A percentile compares a stretch with the other conserved stretches of the same genome.
Conservation (phyloP, 2,329 filamentous ascomycete genomes). For the Waltergamsia citrina region DNA sequence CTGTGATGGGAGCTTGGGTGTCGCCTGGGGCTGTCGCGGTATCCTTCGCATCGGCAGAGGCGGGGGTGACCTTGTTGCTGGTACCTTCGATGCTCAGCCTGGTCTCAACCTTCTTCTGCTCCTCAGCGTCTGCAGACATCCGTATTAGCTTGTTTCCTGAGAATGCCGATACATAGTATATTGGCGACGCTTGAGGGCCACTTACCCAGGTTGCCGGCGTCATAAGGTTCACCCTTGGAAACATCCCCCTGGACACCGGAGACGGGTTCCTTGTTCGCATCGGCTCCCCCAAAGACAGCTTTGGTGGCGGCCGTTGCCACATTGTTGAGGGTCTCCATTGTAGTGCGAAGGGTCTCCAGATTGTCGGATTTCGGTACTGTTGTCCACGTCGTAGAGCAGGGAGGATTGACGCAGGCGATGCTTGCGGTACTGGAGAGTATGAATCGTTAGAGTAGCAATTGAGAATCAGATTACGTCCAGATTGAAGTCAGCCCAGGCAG, state of each 20-base stretch:
- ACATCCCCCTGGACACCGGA: conserved; percentile 63
- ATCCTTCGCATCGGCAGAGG: conserved; percentile 8
- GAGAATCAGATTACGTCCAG: no score
- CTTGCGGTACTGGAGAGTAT: no score
- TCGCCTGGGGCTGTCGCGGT: conserved; percentile 24
- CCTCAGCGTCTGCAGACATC: conserved; percentile 5
- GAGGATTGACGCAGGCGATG: no score
- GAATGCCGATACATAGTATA: no score
- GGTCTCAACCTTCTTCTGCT: conserved; percentile 8
- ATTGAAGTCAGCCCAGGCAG: no score
- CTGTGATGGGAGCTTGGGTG: conserved; percentile 26
- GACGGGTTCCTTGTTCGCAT: conserved; percentile 50
- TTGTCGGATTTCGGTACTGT: no score
- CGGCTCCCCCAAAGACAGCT: conserved; percentile 33
- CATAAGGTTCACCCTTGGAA: conserved; percentile 61
- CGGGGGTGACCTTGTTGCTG: conserved; percentile 6
- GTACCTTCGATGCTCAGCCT: conserved; percentile 3
- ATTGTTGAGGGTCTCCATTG: conserved; percentile 57
- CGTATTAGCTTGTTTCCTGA: no score
- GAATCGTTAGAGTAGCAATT: no score
- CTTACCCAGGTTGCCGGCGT: conserved; percentile 63
- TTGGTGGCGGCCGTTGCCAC: conserved; percentile 31
- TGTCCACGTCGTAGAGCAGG: no score
- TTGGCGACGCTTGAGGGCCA: neutral
- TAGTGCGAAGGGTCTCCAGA: no score